Conservation (phyloP, 805 yeast genomes). For the Metschnikowia gelsemii region DNA sequence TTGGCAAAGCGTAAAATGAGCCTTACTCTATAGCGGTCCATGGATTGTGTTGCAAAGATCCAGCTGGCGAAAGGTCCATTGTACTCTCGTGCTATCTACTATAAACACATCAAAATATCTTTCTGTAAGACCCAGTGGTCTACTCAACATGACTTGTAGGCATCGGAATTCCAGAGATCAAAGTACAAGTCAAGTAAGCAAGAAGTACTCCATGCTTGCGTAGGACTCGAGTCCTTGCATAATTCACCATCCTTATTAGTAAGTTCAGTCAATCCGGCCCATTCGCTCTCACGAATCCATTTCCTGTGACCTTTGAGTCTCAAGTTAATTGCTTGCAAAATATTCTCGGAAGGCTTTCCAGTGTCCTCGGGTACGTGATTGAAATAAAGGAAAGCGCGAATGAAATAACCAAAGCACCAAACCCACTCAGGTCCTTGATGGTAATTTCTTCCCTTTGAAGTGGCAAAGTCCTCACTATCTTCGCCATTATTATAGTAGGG, state of each 20-base stretch:
- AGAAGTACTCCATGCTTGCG: conserved; percentile 96
- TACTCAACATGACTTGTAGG: neutral
- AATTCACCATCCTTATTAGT: conserved; percentile 83
- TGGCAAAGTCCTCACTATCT: conserved; percentile 84
- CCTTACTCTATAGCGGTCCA: no score
- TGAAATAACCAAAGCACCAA: conserved; percentile 85
- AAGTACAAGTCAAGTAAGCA: conserved; percentile 77
- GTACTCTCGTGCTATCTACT: no score
- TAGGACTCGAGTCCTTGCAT: conserved; percentile 87
- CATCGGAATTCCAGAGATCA: conserved; percentile 48
- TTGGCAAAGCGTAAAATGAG: no score
- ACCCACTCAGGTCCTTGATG: conserved; percentile 99
- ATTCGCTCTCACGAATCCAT: conserved; percentile 73
- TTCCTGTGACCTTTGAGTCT: conserved; percentile 62
- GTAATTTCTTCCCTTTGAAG: conserved; percentile 92
- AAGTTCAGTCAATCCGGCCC: conserved; percentile 94
- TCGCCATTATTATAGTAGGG: conserved; percentile 83
- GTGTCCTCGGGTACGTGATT: conserved; percentile 41
- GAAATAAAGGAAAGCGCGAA: conserved; percentile 69
- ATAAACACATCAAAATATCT: no score
- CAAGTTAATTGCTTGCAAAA: conserved; percentile 57
- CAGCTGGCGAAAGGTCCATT: no score
- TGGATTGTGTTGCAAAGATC: no score
- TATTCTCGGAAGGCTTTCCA: conserved; percentile 48
- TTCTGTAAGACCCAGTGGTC: no score